These are phyloP conservation scores for Lodderomyces orthopsilosis DNA, from an alignment of 1,139 yeast genomes.

Conservation along the genomic window DNA sequence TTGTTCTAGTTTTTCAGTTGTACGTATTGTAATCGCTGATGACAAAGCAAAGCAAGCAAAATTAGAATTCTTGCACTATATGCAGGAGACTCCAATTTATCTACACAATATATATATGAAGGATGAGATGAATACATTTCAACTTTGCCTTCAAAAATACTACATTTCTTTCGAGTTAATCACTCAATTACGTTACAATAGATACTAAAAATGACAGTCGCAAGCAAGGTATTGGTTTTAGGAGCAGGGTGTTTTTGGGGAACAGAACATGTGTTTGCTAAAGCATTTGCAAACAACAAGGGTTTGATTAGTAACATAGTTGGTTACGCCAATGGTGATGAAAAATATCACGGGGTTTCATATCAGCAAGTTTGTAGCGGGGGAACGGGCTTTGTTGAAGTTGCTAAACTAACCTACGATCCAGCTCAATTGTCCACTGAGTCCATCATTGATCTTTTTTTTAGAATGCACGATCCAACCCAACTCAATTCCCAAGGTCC, in stretches of 20 bases:
- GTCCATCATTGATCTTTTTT: conserved; percentile 78
- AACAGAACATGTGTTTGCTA: conserved; percentile 77
- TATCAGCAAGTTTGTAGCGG: conserved; percentile 79
- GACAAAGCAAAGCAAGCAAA: background rate
- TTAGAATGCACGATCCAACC: conserved; percentile 80
- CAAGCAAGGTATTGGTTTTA: conserved; percentile 19
- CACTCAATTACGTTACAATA: background rate
- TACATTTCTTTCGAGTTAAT: background rate
- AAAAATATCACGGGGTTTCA: conserved; percentile 45
- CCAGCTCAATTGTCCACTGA: conserved; percentile 58
- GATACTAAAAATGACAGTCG: background rate
- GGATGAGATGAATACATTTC: background rate
- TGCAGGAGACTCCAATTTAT: background rate
- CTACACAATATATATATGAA: background rate
- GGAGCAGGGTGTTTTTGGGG: conserved; percentile 98
- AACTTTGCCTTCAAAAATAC: background rate
- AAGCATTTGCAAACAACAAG: conserved; percentile 52
- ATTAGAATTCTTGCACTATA: background rate
- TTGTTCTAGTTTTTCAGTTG: no score
- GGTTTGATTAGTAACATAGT: conserved; percentile 77
- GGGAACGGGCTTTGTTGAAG: conserved; percentile 71
- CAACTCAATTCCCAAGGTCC: conserved; percentile 70
- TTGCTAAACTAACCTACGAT: conserved; percentile 77
- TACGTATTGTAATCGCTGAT: background rate
- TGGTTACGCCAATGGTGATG: conserved; percentile 83